Conservation (phyloP, 176 grass and related monocot species). For the Cenchrus purpureus region DNA sequence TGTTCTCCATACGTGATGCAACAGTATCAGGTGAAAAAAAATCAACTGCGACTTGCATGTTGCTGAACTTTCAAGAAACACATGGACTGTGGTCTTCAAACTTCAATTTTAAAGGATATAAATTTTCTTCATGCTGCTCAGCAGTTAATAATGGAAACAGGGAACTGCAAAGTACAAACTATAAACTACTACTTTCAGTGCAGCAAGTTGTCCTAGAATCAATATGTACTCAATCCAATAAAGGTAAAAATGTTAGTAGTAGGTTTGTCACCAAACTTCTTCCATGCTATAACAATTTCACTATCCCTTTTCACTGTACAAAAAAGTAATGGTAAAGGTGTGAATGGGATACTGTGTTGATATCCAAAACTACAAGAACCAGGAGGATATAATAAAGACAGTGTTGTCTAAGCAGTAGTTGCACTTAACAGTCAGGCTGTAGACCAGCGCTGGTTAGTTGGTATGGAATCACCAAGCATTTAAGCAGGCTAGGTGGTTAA, state of each 20-base stretch:
- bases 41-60: not conserved
- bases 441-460: not conserved
- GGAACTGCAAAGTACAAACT: not conserved
- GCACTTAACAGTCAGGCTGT: not conserved
- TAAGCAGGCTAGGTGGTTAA: not conserved
- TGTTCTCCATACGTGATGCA: constrained; percentile 1
- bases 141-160: not conserved
- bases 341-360: not conserved
- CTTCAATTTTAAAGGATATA: not conserved
- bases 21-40: not conserved
- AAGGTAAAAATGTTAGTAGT: not conserved
- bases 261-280: constrained; percentile 9
- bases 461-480: not conserved
- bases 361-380: not conserved
- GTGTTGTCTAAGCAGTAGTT: not conserved
- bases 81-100: not conserved
- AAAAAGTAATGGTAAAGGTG: not conserved
- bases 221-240: not conserved
- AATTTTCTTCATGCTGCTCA: not conserved
- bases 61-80: not conserved
- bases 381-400: not conserved
- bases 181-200: not conserved
- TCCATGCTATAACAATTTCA: not conserved
- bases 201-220: not conserved
- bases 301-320: not conserved